These are phyloP conservation scores for Aureobasidium sp. DNA, from an alignment of 2,329 filamentous ascomycete species.

Conservation along the genomic window DNA sequence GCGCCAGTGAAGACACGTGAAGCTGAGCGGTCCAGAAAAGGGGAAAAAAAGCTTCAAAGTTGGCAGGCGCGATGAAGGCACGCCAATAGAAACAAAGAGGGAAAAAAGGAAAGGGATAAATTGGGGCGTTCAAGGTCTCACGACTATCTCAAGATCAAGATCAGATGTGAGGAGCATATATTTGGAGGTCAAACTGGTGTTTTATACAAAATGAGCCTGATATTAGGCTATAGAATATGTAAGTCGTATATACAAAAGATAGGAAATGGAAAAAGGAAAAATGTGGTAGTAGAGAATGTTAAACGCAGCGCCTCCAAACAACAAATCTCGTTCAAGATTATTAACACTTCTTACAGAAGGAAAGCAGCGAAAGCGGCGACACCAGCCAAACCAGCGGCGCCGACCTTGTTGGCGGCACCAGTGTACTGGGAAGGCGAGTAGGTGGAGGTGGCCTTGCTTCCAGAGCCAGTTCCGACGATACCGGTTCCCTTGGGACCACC, in stretches of 20 bases:
- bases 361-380: conserved; percentile 13
- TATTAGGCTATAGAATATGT: neutral
- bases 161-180: neutral
- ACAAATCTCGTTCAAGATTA: neutral
- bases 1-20: neutral
- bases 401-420: conserved; percentile 14
- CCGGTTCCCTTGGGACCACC: neutral
- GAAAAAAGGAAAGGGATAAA: neutral
- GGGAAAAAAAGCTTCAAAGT: no score
- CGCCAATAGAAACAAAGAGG: neutral
- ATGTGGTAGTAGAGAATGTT: neutral
- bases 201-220: neutral
- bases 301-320: conserved; percentile 6
- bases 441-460: conserved; percentile 5
- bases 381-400: conserved; percentile 11
- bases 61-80: neutral
- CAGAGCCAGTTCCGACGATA: conserved; percentile 6
- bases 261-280: neutral
- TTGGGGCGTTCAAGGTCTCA: neutral
- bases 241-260: conserved; percentile 12
- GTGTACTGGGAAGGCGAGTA: conserved; percentile 5
- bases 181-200: neutral
- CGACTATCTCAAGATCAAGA: neutral
- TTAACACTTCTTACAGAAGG: conserved; percentile 11
- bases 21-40: neutral